Conservation (phyloP, 257 asterid genomes). For the Forsythia suspensa region DNA sequence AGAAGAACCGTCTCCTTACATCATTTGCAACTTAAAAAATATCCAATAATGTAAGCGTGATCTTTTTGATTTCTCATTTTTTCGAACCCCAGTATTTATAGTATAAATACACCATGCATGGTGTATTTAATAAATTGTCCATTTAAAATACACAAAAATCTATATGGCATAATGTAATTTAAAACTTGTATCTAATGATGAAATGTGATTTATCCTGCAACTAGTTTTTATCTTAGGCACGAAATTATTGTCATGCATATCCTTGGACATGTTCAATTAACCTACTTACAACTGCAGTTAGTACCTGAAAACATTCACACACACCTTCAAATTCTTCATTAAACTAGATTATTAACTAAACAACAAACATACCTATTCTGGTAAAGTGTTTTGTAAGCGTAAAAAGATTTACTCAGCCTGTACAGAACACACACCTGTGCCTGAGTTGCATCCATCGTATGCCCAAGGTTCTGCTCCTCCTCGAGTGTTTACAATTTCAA, state of each 20-base stretch:
- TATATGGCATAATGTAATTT: background rate
- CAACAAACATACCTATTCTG: constrained; percentile 19
- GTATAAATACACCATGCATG: background rate
- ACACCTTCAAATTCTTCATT: constrained; percentile 21
- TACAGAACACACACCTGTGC: background rate
- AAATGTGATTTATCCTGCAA: background rate
- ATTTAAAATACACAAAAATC: background rate
- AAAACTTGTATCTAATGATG: background rate
- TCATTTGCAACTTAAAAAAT: too few relatives aligned
- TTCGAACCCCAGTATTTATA: too few relatives aligned
- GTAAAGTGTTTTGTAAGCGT: background rate
- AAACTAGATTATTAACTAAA: constrained; percentile 21
- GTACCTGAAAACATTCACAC: constrained; percentile 9
- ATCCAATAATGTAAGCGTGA: too few relatives aligned
- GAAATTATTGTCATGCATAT: background rate
- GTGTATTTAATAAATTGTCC: background rate
- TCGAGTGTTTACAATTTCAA: constrained; percentile 33
- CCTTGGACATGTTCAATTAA: background rate
- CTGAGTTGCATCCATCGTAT: constrained; percentile 3
- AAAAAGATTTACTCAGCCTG: constrained; percentile 2
- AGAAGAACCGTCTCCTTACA: too few relatives aligned
- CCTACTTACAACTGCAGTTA: constrained; percentile 17
- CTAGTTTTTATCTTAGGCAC: background rate
- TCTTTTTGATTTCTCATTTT: too few relatives aligned
- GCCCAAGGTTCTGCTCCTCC: constrained; percentile 28